Evolutionary conservation across 2,329 filamentous ascomycete genomes (phyloP), one percentile per base, ranked within the genome.

Genomic region (Torrubiella hemipterigena): DNA sequence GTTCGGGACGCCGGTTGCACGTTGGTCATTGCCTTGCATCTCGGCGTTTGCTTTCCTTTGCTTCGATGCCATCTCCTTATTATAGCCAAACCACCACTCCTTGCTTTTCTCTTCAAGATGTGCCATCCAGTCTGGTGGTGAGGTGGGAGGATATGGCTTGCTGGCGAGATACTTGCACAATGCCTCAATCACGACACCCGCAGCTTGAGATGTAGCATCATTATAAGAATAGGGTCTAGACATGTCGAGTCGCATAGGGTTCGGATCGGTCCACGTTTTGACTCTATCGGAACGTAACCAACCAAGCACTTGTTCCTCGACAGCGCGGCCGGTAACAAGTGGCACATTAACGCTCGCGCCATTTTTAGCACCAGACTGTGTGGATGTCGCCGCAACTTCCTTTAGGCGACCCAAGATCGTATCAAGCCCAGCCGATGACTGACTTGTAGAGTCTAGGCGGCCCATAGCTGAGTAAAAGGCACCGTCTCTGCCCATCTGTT

Each of bases 51-150:
- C 51, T 30, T 48, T 54, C 33, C 58, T 58, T 28, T 61, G 51
- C 27, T 54, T 55, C 2, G 47, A 45, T 7, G 55, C 49, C 10
- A 46, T 27, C 31, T 61, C 60, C 36, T 54, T 58, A 33, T 58
- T 57, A 38, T 61, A 65, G 0, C 66, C 67, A 9, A 60, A 48
- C 53, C 62, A 65, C 69, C 70, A 76, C 38, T 69, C 61, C 8
- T 61, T 59, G 1, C 63, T 53, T 37, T 59, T 59, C 19, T 62
- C 61, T 3, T 59, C 48, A 19, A 66, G 56, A 15, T 61, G 50
- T 8, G 50, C 51, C 39, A 74, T 58, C 59, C 68, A 71, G 13
- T 61, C 58, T 1, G 72, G 69, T 4, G 71, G 65, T 26, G 66
- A 58, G 2, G 45, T 61, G 3, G 69, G 51, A 11, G 68, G 69